Percentiles rank a stretch among this genome's conserved stretches.
phyloP scores from a whole-genome alignment of 805 yeast species.

The Kazachstania viticola region DNA sequence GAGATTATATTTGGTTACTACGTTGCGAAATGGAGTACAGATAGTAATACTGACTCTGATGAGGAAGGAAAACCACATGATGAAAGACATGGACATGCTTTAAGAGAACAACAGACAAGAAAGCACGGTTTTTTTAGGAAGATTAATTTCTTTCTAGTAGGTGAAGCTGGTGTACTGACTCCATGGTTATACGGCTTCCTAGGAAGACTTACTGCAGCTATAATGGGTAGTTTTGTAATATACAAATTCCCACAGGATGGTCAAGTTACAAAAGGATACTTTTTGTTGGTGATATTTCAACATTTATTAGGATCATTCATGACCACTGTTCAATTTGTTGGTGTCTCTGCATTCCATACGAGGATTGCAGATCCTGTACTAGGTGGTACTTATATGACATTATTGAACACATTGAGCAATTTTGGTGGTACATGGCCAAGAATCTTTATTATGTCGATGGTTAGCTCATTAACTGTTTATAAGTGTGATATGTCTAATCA shows the following conservation, averaged over 20 bases:
- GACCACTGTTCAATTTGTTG: slow-evolving; percentile 91
- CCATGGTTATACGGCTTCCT: slow-evolving; percentile 88
- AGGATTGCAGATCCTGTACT: slow-evolving; percentile 89
- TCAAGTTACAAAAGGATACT: slow-evolving; percentile 39
- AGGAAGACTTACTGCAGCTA: slow-evolving; percentile 70
- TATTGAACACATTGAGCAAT: slow-evolving; percentile 81
- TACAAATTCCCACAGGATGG: slow-evolving; percentile 52
- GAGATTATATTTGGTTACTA: slow-evolving; percentile 92
- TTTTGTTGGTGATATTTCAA: slow-evolving; percentile 63
- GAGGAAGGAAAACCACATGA: too few species aligned
- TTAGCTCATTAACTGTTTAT: slow-evolving; percentile 65
- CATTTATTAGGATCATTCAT: slow-evolving; percentile 82
- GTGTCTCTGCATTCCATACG: slow-evolving; percentile 90
- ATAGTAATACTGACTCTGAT: slow-evolving; percentile 21
- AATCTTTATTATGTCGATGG: slow-evolving; percentile 63
- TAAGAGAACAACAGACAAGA: slow-evolving; percentile 2
- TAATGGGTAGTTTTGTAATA: slow-evolving; percentile 63
- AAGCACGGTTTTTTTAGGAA: slow-evolving; percentile 11
- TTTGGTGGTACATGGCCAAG: slow-evolving; percentile 98
- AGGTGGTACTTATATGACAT: slow-evolving; percentile 98
- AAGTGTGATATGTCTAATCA: slow-evolving; percentile 33
- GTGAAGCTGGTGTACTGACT: slow-evolving; percentile 45
- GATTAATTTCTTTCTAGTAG: slow-evolving; percentile 14
- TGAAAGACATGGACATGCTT: slow-evolving; percentile 2
- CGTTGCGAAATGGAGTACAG: slow-evolving; percentile 90